Percentiles rank a stretch among this genome's conserved stretches.
Evolutionary conservation across 164 flowering plant genomes (phyloP).

Genomic region (Vitis rotundifolia): DNA sequence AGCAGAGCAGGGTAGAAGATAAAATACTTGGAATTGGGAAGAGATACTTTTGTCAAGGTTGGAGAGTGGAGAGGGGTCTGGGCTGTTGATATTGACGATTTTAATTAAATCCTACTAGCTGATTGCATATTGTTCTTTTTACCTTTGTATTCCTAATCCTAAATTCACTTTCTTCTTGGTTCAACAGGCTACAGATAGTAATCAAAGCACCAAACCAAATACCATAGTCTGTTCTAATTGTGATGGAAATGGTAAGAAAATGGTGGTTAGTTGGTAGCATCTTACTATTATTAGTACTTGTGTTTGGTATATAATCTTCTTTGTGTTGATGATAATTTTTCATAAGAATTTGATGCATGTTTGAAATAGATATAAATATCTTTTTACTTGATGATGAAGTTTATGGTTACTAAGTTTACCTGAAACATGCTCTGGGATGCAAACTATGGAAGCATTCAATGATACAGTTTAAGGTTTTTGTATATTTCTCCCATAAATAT

Average conservation of each 20-base stretch:
- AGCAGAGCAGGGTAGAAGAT: no score
- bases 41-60: no score
- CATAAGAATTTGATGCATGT: neutral
- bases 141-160: neutral
- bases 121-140: neutral
- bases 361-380: no score
- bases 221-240: slow-evolving; percentile 78
- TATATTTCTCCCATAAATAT: neutral
- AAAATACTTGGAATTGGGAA: no score
- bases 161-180: slow-evolving; percentile 2
- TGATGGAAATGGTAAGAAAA: slow-evolving; percentile 85
- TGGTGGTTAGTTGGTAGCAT: neutral
- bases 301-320: neutral
- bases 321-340: neutral
- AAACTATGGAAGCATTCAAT: neutral
- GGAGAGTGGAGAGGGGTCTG: no score
- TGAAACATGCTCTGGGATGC: neutral
- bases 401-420: neutral
- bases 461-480: neutral
- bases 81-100: no score
- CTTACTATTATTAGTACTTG: neutral
- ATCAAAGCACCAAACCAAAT: slow-evolving; percentile 38
- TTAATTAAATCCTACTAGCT: neutral
- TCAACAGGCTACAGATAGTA: slow-evolving; percentile 55
- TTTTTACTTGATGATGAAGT: neutral